Conservation (phyloP, 345 rosid genomes). For the Turnera subulata region DNA sequence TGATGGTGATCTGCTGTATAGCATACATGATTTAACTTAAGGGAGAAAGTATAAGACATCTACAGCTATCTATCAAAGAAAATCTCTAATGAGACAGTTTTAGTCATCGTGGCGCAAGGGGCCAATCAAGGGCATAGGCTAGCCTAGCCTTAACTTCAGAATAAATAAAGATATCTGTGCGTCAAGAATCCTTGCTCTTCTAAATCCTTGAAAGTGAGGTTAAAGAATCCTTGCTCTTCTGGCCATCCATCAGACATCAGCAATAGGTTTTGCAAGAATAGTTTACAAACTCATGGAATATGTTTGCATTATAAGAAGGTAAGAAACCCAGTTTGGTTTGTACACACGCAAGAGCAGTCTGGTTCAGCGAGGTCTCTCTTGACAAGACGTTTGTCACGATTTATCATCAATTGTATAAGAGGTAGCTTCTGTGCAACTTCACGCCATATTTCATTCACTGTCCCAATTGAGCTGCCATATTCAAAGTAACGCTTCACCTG, state of each 20-base stretch:
- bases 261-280: neutral
- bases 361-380: conserved; percentile 48
- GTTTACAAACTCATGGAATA: neutral
- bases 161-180: neutral
- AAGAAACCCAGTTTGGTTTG: conserved; percentile 55
- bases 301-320: conserved; percentile 34
- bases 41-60: neutral
- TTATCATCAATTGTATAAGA: conserved; percentile 72
- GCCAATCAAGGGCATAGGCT: neutral
- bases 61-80: neutral
- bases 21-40: neutral
- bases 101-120: neutral
- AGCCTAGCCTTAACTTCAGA: neutral
- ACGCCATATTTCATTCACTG: conserved; percentile 89
- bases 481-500: conserved; percentile 72
- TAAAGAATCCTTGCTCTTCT: neutral
- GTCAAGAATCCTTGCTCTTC: neutral
- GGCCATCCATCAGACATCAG: neutral
- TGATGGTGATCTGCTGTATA: neutral
- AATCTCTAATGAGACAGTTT: neutral
- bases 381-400: conserved; percentile 75
- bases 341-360: conserved; percentile 73
- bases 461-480: conserved; percentile 63
- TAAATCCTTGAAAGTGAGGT: neutral
- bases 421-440: conserved; percentile 80